Conservation (phyloP, 306 rosid genomes). For the Pyrus pyrifolia region DNA sequence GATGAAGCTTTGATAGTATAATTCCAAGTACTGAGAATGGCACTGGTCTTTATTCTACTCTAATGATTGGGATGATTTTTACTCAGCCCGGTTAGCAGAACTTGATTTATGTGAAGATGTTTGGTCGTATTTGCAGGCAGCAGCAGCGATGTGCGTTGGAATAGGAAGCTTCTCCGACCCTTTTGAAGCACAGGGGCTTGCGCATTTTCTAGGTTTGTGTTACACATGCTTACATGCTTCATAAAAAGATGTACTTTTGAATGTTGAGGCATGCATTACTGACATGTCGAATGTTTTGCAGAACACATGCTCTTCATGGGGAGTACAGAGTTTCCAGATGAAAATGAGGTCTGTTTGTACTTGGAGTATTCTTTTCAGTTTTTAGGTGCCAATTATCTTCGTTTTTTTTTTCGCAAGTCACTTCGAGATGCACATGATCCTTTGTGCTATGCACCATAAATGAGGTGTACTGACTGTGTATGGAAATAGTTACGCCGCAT, state of each 20-base stretch:
- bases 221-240: background rate
- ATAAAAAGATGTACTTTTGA: background rate
- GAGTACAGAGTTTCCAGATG: constrained; percentile 85
- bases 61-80: background rate
- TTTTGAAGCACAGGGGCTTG: constrained; percentile 85
- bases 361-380: background rate
- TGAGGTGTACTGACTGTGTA: background rate
- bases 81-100: background rate
- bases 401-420: background rate
- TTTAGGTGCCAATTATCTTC: background rate
- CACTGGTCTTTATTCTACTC: background rate
- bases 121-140: constrained; percentile 56
- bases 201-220: constrained; percentile 78
- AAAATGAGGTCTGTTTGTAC: constrained; percentile 76
- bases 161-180: constrained; percentile 96
- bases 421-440: background rate
- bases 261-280: background rate
- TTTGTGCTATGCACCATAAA: background rate
- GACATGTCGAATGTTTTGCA: constrained; percentile 31
- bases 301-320: constrained; percentile 99
- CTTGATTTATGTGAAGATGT: constrained; percentile 7
- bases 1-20: background rate
- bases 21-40: background rate
- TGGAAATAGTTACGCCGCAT: background rate
- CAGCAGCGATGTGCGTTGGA: constrained; percentile 96